Conservation (phyloP, 139 green algal genomes). For the Medakamo hakoo region DNA sequence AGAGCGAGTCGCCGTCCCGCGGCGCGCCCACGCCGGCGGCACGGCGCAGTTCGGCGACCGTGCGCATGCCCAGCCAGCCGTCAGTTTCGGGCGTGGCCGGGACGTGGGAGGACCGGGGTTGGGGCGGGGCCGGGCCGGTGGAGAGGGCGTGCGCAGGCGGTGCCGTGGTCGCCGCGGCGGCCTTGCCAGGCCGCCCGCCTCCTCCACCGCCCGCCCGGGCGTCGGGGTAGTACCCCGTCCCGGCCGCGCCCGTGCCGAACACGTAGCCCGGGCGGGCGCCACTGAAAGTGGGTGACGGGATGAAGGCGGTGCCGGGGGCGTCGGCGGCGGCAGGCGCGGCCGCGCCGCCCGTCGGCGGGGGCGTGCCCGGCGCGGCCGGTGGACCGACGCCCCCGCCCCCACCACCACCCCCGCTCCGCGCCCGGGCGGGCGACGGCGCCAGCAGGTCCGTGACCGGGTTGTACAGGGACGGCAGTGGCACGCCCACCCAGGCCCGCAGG, state of each 20-base stretch:
- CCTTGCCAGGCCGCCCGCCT: not conserved
- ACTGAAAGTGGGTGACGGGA: too few species aligned
- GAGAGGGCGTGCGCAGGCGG: not conserved
- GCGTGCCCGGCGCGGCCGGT: not conserved
- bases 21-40: conserved; percentile 58
- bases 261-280: conserved; percentile 38
- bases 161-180: not conserved
- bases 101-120: not conserved
- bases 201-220: conserved; percentile 7
- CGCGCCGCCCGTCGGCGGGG: not conserved
- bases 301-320: conserved; percentile 26
- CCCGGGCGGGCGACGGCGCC: conserved; percentile 9
- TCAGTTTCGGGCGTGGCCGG: conserved; percentile 3
- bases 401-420: not conserved
- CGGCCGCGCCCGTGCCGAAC: conserved; percentile 47
- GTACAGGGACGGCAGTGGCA: conserved; percentile 82
- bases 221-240: conserved; percentile 72
- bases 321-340: conserved; percentile 12
- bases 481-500: conserved; percentile 65
- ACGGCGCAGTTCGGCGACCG: conserved; percentile 69
- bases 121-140: not conserved
- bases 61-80: conserved; percentile 72
- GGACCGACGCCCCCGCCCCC: not conserved
- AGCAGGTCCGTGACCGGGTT: conserved; percentile 89
- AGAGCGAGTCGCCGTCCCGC: conserved; percentile 71